These are phyloP conservation scores for Pascua guehoae DNA, from an alignment of 1,284 basidiomycete species.

Conservation along the genomic window DNA sequence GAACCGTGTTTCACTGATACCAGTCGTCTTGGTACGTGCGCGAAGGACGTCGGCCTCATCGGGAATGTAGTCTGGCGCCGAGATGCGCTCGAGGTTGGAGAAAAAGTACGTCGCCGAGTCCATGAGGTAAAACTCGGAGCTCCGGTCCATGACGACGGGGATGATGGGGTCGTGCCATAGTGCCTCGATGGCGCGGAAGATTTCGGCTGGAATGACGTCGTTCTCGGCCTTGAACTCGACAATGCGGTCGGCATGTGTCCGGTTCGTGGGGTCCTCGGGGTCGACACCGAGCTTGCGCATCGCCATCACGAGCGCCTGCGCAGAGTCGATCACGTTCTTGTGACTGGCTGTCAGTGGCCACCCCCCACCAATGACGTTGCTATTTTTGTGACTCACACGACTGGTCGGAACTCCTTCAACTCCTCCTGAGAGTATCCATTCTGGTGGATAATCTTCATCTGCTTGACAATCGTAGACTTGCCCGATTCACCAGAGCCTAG, in stretches of 20 bases:
- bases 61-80: constrained; percentile 72
- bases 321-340: constrained; percentile 73
- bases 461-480: constrained; percentile 94
- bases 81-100: constrained; percentile 75
- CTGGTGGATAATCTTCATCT: constrained; percentile 99
- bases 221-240: constrained; percentile 53
- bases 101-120: constrained; percentile 95
- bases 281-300: constrained; percentile 86
- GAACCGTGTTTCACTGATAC: constrained; percentile 82
- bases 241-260: constrained; percentile 57
- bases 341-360: constrained; percentile 42
- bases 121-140: constrained; percentile 92
- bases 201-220: constrained; percentile 50
- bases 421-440: constrained; percentile 83
- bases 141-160: constrained; percentile 76
- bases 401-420: constrained; percentile 70
- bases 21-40: constrained; percentile 85
- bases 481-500: constrained; percentile 79
- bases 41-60: constrained; percentile 84
- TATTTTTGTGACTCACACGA: constrained; percentile 53
- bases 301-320: constrained; percentile 82
- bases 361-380: too few relatives aligned
- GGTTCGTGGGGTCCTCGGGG: constrained; percentile 70
- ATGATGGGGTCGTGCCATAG: constrained; percentile 92
- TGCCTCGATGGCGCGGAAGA: constrained; percentile 73